Evolutionary conservation across 305 asterid species (phyloP), one percentile per base, ranked within the genome.

Genomic region (Fraxinus xanthoxyloides): DNA sequence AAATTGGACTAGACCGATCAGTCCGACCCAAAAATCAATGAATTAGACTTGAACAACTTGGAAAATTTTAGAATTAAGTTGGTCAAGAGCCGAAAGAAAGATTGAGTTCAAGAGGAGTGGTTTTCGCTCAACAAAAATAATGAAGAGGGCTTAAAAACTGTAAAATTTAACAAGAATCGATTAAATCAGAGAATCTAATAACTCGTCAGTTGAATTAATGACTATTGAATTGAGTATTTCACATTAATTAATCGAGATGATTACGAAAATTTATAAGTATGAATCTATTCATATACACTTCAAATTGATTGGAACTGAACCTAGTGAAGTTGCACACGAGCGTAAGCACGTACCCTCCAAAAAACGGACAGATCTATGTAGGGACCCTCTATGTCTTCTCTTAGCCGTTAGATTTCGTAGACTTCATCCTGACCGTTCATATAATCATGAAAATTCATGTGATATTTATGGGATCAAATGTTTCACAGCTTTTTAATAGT

Each of bases 321-420:
- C 54, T 3, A 43, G 54, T 43, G 17, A 43, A 43, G 54, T 63
- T 9, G 75, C 75, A 67, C 75, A 67, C 75, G 75, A 67, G 38
- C 36, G 38, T 4, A 15, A 67, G 38, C 23, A 67, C 75, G 75
- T 30, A 67, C 75, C 43, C 79, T 77, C 85, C 81, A 56, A 80
- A 85, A 85, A 85, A 36, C 85, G 85, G 90, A 89, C 92, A 86
- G 85, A 89, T 90, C 87, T 81, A 48, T 72, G 2, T 59, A 51
- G 85, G 89, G 90, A 76, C 89, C 92, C 81, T 7, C 1, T 61
- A 32, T 82, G 77, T 75, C 59, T 24, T 83, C 79, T 74, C 77
- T 34, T 70, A 82, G 80, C 92, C 90, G 91, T 88, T 65, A 73
- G 88, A 90, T 90, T 65, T 59, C 21, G 24, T 19, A 81, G 23